phyloP scores from a whole-genome alignment of 179 eudicot species.

The Silene vulgaris region DNA sequence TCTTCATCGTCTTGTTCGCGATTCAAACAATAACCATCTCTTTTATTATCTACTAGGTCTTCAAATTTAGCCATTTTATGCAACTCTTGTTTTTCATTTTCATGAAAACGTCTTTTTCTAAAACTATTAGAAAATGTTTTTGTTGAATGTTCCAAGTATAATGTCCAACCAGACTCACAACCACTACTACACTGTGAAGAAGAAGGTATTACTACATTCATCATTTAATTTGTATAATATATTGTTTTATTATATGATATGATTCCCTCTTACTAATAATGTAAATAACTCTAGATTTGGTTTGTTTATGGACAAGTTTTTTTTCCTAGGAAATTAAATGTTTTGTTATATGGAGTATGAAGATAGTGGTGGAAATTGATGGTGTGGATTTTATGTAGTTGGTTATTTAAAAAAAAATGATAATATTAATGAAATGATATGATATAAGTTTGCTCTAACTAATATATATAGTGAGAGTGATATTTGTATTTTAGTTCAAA shows the following conservation, averaged over 20 bases:
- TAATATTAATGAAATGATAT: neutral
- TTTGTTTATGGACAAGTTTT: too few relatives aligned
- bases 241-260: too few relatives aligned
- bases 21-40: neutral
- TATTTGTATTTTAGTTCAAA: neutral
- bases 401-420: neutral
- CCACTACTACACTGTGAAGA: conserved; percentile 27
- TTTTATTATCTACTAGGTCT: neutral
- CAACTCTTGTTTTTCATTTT: conserved; percentile 10
- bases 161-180: conserved; percentile 39
- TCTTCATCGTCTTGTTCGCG: conserved; percentile 8
- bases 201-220: conserved; percentile 17
- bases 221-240: conserved; percentile 9
- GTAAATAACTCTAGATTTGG: neutral
- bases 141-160: conserved; percentile 29
- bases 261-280: neutral
- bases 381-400: conserved; percentile 9
- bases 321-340: conserved; percentile 17
- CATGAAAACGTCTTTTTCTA: neutral
- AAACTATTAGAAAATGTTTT: neutral
- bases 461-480: neutral
- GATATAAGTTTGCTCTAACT: neutral
- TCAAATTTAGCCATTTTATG: neutral
- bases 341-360: neutral
- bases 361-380: neutral